Evolutionary conservation across 768 basidiomycete species (phyloP).

Genomic region (Clavulina sp.): DNA sequence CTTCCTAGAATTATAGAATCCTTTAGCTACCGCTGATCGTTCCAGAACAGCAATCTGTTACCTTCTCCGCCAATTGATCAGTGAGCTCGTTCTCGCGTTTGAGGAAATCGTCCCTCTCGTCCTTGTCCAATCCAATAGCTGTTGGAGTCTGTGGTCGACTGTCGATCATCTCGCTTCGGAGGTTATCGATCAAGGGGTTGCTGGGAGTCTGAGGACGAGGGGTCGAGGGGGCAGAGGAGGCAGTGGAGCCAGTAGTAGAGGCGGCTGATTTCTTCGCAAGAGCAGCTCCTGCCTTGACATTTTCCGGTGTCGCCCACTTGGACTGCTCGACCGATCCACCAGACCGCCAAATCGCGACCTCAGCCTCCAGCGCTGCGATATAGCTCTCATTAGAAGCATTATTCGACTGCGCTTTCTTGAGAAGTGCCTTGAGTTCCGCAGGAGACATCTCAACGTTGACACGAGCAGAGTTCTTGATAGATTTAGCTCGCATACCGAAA

Average conservation of each 20-base stretch:
- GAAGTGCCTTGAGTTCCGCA: slow-evolving; percentile 79
- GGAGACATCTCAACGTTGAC: slow-evolving; percentile 97
- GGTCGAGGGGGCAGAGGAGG: slow-evolving; percentile 33
- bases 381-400: slow-evolving; percentile 72
- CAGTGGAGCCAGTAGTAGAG: slow-evolving; percentile 31
- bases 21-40: too few relatives aligned
- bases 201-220: slow-evolving; percentile 58
- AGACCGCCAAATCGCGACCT: slow-evolving; percentile 73
- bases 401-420: slow-evolving; percentile 77
- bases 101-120: slow-evolving; percentile 94
- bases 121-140: slow-evolving; percentile 75
- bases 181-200: slow-evolving; percentile 52
- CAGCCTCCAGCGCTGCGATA: slow-evolving; percentile 78
- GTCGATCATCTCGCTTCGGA: slow-evolving; percentile 46
- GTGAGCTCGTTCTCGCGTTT: slow-evolving; percentile 91
- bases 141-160: slow-evolving; percentile 89
- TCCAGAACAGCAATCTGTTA: slow-evolving; percentile 10
- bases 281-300: slow-evolving; percentile 21
- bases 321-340: slow-evolving; percentile 71
- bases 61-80: slow-evolving; percentile 74
- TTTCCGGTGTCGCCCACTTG: slow-evolving; percentile 57
- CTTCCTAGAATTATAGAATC: slow-evolving; percentile 32
- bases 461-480: slow-evolving; percentile 99
- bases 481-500: slow-evolving; percentile 99
- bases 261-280: slow-evolving; percentile 26